A percentile compares a stretch with the other conserved stretches of the same genome.
phyloP scores from a whole-genome alignment of 2,329 filamentous ascomycete species.

The Cadophora sp. region DNA sequence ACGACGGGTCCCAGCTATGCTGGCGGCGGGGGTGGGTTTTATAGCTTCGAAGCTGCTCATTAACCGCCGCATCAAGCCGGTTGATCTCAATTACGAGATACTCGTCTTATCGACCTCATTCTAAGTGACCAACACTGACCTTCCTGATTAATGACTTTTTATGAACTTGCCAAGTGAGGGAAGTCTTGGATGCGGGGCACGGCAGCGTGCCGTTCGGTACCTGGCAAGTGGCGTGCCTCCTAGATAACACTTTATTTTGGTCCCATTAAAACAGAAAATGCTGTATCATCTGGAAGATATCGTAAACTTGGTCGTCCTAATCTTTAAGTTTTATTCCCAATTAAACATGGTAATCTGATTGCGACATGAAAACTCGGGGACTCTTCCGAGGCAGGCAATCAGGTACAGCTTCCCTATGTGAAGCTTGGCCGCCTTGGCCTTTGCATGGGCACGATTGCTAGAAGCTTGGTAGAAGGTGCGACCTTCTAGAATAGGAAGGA shows the following conservation, averaged over 20 bases:
- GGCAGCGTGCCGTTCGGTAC: neutral
- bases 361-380: neutral
- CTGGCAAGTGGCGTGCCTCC: neutral
- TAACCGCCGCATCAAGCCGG: neutral
- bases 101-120: constrained; percentile 3
- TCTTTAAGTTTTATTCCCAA: no score
- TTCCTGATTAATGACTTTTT: constrained; percentile 19
- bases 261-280: neutral
- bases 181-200: constrained; percentile 22
- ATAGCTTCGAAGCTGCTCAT: constrained; percentile 12
- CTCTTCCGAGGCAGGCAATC: neutral
- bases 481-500: constrained; percentile 18
- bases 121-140: constrained; percentile 5
- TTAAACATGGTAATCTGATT: neutral
- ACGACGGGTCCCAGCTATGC: neutral
- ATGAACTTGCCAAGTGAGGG: constrained; percentile 10
- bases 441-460: constrained; percentile 5
- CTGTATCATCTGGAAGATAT: no score
- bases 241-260: neutral
- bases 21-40: constrained; percentile 1
- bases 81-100: constrained; percentile 9
- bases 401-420: neutral
- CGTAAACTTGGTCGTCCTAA: no score
- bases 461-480: constrained; percentile 18
- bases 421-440: constrained; percentile 13